Base-by-base conservation (phyloP, 805 yeast species). In the Sungouiozyma ichnusensis region DNA sequence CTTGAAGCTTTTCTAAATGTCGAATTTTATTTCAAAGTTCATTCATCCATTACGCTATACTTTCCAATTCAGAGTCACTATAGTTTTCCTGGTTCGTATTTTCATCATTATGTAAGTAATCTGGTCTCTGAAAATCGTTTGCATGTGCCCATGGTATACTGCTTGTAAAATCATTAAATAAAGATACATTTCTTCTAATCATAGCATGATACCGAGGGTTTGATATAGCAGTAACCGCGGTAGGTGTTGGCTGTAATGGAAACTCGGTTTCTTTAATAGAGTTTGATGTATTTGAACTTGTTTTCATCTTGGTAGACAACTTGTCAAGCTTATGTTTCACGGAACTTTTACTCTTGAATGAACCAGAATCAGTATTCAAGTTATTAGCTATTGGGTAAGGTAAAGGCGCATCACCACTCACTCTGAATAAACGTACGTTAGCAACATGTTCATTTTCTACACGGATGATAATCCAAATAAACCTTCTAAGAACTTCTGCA, bases 381-480 rank as follows among this genome's bases (percentile, higher is more conserved):
- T 37, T 33, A 6, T 14, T 27, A 3, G 42, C 16, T 3, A 47
- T 37, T 2, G 77, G 74, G 48, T 86, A 90, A 0, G 98, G 98
- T 41, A 90, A 64, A 2, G 90, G 85, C 8, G 85, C 67, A 46
- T 90, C 96, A 44, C 94, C 76, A 8, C 94, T 80, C 0, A 97
- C 97, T 48, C 94, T 73, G 62, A 80, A 84, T 36, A 86, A 65
- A 42, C 77, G 78, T 9, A 87, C 95, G 57, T 90, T 90, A 0
- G 97, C 79, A 37, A 88, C 81, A 61, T 92, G 98, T 62, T 92
- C 97, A 62, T 92, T 92, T 53, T 92, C 98, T 73, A 92, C 82
- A 65, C 98, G 79, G 67, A 92, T 81, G 38, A 84, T 74, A 6
- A 86, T 71, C 98, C 98, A 92, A 13, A 90, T 66, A 51, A 85